Percentiles rank a stretch among this genome's conserved stretches.
Conservation (phyloP, 768 basidiomycete species). For the Xerocomus brunneocitrinus region DNA sequence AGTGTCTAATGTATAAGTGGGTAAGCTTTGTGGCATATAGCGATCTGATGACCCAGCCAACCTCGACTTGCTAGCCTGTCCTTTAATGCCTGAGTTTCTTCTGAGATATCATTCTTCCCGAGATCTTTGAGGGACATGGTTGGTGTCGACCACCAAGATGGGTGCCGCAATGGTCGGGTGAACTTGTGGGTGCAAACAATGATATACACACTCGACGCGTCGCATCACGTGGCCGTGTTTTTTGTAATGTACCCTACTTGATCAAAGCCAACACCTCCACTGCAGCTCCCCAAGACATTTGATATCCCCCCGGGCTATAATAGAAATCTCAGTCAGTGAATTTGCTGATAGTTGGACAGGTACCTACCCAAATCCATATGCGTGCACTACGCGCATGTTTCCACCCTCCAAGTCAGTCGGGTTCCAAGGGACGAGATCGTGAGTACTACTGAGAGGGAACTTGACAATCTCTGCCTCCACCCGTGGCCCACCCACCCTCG, state of each 20-base stretch:
- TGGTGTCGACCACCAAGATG: slow-evolving; percentile 12
- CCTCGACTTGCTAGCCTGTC: slow-evolving; percentile 36
- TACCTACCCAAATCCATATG: slow-evolving; percentile 56
- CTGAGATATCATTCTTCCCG: slow-evolving; percentile 37
- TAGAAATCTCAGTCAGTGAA: slow-evolving; percentile 6
- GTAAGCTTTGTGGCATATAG: slow-evolving; percentile 3
- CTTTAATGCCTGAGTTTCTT: slow-evolving; percentile 35
- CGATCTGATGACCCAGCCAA: slow-evolving; percentile 12
- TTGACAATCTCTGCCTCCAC: slow-evolving; percentile 45
- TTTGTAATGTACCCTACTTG: slow-evolving; percentile 9
- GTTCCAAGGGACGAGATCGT: slow-evolving; percentile 17
- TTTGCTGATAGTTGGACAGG: neutral
- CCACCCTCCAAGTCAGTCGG: slow-evolving; percentile 16
- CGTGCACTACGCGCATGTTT: slow-evolving; percentile 44
- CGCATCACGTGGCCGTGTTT: slow-evolving; percentile 30
- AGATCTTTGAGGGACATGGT: slow-evolving; percentile 38
- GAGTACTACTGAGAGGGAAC: slow-evolving; percentile 29
- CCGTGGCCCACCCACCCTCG: slow-evolving; percentile 50
- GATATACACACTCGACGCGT: slow-evolving; percentile 27
- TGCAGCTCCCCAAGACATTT: slow-evolving; percentile 42
- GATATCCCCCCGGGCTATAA: slow-evolving; percentile 35
- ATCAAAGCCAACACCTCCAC: slow-evolving; percentile 34
- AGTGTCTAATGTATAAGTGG: slow-evolving; percentile 27
- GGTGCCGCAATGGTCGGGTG: neutral
- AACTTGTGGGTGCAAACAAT: slow-evolving; percentile 24